These are phyloP conservation scores for Metarhizium robertsii DNA, from an alignment of 2,329 filamentous ascomycete species.

Conservation along the genomic window DNA sequence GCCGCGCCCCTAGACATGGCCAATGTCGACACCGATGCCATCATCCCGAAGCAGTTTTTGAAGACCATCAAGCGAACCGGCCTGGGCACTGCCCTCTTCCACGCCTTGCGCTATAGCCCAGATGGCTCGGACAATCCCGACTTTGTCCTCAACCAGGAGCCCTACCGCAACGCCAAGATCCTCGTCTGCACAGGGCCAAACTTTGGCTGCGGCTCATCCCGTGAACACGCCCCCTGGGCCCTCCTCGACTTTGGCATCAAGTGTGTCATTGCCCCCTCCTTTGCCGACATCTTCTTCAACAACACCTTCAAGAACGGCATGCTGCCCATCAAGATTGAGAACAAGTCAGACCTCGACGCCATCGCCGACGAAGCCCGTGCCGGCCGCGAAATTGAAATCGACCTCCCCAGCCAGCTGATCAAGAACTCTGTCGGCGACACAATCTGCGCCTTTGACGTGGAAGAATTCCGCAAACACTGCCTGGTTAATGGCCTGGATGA, in stretches of 20 bases:
- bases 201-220: conserved; percentile 87
- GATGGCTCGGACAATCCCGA: conserved; percentile 66
- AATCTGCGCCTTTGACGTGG: conserved; percentile 75
- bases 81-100: conserved; percentile 80
- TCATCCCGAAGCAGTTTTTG: conserved; percentile 98
- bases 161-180: conserved; percentile 77
- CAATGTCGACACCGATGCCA: conserved; percentile 97
- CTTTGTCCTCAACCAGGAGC: conserved; percentile 85
- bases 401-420: conserved; percentile 77
- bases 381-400: conserved; percentile 78
- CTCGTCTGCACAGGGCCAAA: conserved; percentile 86
- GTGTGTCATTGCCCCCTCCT: conserved; percentile 81
- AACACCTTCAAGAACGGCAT: conserved; percentile 99
- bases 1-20: conserved; percentile 78
- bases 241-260: conserved; percentile 94
- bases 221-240: conserved; percentile 96
- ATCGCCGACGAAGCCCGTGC: conserved; percentile 71
- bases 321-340: conserved; percentile 72
- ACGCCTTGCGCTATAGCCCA: conserved; percentile 67
- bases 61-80: conserved; percentile 99
- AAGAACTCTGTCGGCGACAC: conserved; percentile 64
- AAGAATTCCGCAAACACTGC: conserved; percentile 92
- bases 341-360: conserved; percentile 54
- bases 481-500: conserved; percentile 89
- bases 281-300: conserved; percentile 83